Conservation (phyloP, 2,329 filamentous ascomycete species). For the Fusarium sp. region DNA sequence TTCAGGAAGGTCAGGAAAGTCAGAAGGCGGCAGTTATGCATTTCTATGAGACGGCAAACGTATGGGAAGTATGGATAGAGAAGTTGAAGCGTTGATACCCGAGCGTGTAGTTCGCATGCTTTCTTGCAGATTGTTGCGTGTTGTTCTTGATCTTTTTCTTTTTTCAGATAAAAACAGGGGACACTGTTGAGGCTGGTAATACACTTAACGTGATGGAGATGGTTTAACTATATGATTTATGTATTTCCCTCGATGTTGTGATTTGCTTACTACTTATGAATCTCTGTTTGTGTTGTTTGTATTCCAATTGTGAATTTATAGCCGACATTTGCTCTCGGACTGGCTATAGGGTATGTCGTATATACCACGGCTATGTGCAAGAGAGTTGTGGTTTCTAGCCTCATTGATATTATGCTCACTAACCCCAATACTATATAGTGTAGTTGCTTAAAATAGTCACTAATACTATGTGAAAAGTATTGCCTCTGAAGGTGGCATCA, state of each 20-base stretch:
- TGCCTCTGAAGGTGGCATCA: not conserved
- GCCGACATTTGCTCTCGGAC: not conserved
- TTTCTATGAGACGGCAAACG: constrained; percentile 37
- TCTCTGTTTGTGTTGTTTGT: too few relatives aligned
- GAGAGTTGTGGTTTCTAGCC: not conserved
- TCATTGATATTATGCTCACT: not conserved
- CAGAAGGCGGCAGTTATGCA: constrained; percentile 43
- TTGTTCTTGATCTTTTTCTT: not conserved
- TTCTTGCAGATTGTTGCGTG: not conserved
- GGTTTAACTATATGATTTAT: not conserved
- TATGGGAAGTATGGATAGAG: not conserved
- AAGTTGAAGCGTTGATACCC: constrained; percentile 29
- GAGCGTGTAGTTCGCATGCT: constrained; percentile 3
- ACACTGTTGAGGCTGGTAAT: not conserved
- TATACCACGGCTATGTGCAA: not conserved
- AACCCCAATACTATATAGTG: too few relatives aligned
- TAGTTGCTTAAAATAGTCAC: too few relatives aligned
- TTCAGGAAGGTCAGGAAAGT: constrained; percentile 28
- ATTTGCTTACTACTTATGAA: too few relatives aligned
- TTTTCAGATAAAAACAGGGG: not conserved
- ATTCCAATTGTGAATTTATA: not conserved
- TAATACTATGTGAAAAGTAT: too few relatives aligned
- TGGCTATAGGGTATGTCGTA: not conserved
- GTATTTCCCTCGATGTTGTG: too few relatives aligned
- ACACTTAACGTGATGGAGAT: not conserved